phyloP scores from a whole-genome alignment of 495 filamentous ascomycete genomes.

The Parathielavia hyrcaniae region DNA sequence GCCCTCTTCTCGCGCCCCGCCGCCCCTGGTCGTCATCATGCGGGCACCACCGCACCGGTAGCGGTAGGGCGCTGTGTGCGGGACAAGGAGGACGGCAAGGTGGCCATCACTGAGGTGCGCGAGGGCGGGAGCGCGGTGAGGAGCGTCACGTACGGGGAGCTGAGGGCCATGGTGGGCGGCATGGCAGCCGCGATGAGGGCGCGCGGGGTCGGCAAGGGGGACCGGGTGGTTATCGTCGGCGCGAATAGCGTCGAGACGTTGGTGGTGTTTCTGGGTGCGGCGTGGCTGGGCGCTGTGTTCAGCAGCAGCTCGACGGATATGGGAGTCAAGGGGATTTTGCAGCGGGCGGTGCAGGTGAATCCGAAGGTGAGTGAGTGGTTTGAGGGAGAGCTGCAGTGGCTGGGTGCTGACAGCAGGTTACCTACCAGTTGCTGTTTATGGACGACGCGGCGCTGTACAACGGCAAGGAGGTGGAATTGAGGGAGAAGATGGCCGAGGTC shows the following conservation, averaged over 20 bases:
- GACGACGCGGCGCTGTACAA: slow-evolving; percentile 77
- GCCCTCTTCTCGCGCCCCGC: slow-evolving; percentile 46
- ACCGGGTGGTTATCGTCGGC: slow-evolving; percentile 64
- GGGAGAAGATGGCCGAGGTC: slow-evolving; percentile 63
- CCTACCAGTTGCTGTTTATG: slow-evolving; percentile 57
- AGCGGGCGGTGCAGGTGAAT: slow-evolving; percentile 64
- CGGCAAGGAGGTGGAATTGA: slow-evolving; percentile 64
- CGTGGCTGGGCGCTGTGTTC: slow-evolving; percentile 64
- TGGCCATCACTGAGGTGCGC: slow-evolving; percentile 64
- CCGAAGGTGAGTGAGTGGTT: slow-evolving; percentile 42
- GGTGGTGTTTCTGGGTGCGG: slow-evolving; percentile 56
- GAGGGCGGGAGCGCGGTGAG: slow-evolving; percentile 56
- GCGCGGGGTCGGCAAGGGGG: slow-evolving; percentile 58
- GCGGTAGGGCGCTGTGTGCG: slow-evolving; percentile 32
- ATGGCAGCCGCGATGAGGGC: slow-evolving; percentile 58
- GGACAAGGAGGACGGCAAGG: slow-evolving; percentile 62
- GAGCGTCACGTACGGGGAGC: slow-evolving; percentile 56
- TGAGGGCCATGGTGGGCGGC: slow-evolving; percentile 50
- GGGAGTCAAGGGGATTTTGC: slow-evolving; percentile 68
- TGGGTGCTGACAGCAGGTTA: neutral
- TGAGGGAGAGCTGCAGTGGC: neutral
- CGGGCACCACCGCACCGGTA: slow-evolving; percentile 22
- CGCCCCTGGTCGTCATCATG: slow-evolving; percentile 21
- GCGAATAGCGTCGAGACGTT: slow-evolving; percentile 69
- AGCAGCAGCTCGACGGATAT: slow-evolving; percentile 71